These are phyloP conservation scores for Ogataea pilisensis DNA, from an alignment of 805 yeast species.

Conservation along the genomic window DNA sequence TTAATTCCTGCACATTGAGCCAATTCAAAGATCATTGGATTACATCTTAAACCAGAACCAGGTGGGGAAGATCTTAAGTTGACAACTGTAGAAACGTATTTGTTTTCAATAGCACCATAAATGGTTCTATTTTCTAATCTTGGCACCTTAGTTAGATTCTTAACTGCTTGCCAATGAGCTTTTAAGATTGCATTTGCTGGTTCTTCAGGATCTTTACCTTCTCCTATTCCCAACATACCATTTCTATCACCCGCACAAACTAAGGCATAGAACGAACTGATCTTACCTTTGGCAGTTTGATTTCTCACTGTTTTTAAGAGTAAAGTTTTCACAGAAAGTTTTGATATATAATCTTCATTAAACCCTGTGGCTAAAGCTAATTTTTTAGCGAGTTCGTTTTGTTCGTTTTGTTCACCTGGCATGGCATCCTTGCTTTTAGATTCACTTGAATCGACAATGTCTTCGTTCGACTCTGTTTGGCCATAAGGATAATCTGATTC, in stretches of 20 bases:
- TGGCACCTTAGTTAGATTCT: slow-evolving; percentile 75
- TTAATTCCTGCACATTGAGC: slow-evolving; percentile 92
- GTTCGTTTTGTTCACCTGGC: slow-evolving; percentile 22
- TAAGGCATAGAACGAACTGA: slow-evolving; percentile 73
- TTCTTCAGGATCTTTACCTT: slow-evolving; percentile 83
- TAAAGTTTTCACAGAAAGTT: slow-evolving; percentile 60
- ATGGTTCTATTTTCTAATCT: slow-evolving; percentile 91
- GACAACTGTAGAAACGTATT: slow-evolving; percentile 82
- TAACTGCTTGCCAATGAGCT: slow-evolving; percentile 93
- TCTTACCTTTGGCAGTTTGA: slow-evolving; percentile 91
- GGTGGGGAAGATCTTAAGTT: slow-evolving; percentile 84
- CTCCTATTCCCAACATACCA: slow-evolving; percentile 94
- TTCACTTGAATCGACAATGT: slow-evolving; percentile 7
- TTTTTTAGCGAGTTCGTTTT: slow-evolving; percentile 43
- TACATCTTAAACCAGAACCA: slow-evolving; percentile 90
- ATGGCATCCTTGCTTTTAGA: slow-evolving; percentile 8
- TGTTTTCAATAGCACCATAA: slow-evolving; percentile 74
- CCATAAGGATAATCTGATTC: slow-evolving; percentile 20
- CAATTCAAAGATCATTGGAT: slow-evolving; percentile 83
- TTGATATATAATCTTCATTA: slow-evolving; percentile 54
- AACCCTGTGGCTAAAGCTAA: slow-evolving; percentile 64
- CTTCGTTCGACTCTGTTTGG: slow-evolving; percentile 11
- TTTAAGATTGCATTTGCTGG: slow-evolving; percentile 70
- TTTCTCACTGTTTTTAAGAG: slow-evolving; percentile 79
- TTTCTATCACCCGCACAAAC: slow-evolving; percentile 90